phyloP scores from a whole-genome alignment of 2,329 filamentous ascomycete species.

The Colletotrichum plurivorum region DNA sequence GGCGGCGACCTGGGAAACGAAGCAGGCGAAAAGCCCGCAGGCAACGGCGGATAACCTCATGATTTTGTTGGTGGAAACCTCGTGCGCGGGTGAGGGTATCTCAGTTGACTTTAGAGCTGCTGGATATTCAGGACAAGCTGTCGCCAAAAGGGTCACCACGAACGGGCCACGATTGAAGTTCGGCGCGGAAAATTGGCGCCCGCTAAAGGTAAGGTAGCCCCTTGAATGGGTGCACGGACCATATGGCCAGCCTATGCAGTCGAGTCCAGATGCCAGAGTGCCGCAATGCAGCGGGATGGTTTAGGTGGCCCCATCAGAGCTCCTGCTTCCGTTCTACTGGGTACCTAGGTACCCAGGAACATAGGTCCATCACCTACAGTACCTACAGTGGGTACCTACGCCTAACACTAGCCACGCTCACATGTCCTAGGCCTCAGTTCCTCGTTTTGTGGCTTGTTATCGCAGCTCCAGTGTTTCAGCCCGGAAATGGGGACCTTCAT shows the following conservation, averaged over 20 bases:
- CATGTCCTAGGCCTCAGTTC: slow-evolving; percentile 3
- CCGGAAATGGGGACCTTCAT: slow-evolving; percentile 28
- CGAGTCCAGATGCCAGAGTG: no score
- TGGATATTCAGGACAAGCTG: slow-evolving; percentile 45
- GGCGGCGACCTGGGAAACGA: slow-evolving; percentile 80
- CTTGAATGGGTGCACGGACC: slow-evolving; percentile 32
- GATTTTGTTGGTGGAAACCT: slow-evolving; percentile 45
- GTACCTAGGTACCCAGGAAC: no score
- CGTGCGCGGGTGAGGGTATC: slow-evolving; percentile 34
- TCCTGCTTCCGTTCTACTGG: neutral
- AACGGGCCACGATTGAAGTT: slow-evolving; percentile 41
- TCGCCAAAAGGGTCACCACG: slow-evolving; percentile 43
- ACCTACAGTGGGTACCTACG: neutral
- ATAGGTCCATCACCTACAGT: neutral
- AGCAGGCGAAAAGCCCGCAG: slow-evolving; percentile 78
- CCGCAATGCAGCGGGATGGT: slow-evolving; percentile 9
- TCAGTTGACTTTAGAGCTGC: slow-evolving; percentile 24
- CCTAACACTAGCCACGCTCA: slow-evolving; percentile 23
- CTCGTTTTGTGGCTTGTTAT: slow-evolving; percentile 30
- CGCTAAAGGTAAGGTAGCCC: slow-evolving; percentile 35
- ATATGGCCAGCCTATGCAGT: neutral
- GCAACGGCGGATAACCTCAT: slow-evolving; percentile 78
- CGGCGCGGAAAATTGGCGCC: slow-evolving; percentile 41
- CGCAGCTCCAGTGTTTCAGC: slow-evolving; percentile 32
- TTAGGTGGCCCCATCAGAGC: slow-evolving; percentile 27